phyloP scores from a whole-genome alignment of 768 basidiomycete species.

The Sporobolomyces roseus region DNA sequence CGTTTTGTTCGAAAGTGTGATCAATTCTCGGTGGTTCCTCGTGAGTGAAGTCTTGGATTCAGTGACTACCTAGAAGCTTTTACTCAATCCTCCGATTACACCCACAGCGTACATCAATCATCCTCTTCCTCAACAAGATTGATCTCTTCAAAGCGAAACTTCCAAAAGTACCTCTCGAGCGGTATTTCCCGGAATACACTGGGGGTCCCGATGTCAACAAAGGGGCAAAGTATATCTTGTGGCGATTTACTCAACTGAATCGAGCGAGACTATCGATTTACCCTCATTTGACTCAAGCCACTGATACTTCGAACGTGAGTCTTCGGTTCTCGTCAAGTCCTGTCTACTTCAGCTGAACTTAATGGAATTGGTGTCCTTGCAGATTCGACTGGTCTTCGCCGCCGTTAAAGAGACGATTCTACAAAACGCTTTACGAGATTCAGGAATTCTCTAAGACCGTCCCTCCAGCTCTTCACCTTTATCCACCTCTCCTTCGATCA shows the following conservation, averaged over 20 bases:
- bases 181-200: slow-evolving; percentile 53
- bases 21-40: slow-evolving; percentile 74
- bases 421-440: slow-evolving; percentile 79
- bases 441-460: slow-evolving; percentile 64
- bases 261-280: slow-evolving; percentile 64
- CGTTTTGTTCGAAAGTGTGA: slow-evolving; percentile 69
- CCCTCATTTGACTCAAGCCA: slow-evolving; percentile 69
- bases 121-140: slow-evolving; percentile 68
- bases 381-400: slow-evolving; percentile 67
- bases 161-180: slow-evolving; percentile 56
- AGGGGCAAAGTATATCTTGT: slow-evolving; percentile 63
- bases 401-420: slow-evolving; percentile 91
- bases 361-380: slow-evolving; percentile 14
- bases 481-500: too few species aligned
- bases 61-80: too few species aligned
- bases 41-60: too few species aligned
- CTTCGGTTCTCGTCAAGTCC: neutral
- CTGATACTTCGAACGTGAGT: slow-evolving; percentile 75
- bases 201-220: slow-evolving; percentile 53
- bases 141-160: slow-evolving; percentile 73
- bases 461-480: too few species aligned
- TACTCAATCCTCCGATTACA: neutral
- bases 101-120: slow-evolving; percentile 57
- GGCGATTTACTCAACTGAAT: slow-evolving; percentile 85
- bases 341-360: neutral